Percentiles rank a stretch among this genome's conserved stretches.
phyloP scores from a whole-genome alignment of 1,139 yeast species.

The Ogataea hybrid region DNA sequence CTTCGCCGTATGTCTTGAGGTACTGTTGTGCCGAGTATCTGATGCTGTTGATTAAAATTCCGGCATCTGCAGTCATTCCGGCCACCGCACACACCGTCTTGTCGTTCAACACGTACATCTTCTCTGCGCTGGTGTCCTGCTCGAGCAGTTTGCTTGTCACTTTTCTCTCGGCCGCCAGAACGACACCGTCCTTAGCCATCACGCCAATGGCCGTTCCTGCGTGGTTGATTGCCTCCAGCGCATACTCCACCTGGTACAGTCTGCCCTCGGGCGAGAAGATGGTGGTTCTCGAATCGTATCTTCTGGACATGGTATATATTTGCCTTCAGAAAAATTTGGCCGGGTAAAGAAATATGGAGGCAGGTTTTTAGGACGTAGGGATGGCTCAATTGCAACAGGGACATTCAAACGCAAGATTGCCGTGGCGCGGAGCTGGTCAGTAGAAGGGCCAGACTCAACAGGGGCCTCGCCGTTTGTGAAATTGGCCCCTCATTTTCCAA shows the following conservation, averaged over 20 bases:
- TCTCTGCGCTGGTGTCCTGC: conserved; percentile 92
- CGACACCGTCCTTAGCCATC: conserved; percentile 89
- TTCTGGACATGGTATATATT: conserved; percentile 50
- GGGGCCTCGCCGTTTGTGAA: neutral
- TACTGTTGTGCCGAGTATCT: conserved; percentile 82
- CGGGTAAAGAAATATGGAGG: conserved; percentile 6
- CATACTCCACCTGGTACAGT: conserved; percentile 91
- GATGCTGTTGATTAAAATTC: conserved; percentile 86
- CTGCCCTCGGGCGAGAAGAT: conserved; percentile 99
- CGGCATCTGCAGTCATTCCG: conserved; percentile 97
- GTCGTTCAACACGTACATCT: conserved; percentile 79
- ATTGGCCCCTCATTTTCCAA: neutral
- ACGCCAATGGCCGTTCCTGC: conserved; percentile 98
- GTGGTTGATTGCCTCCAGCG: conserved; percentile 94
- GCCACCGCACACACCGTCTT: conserved; percentile 82
- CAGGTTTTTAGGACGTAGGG: neutral
- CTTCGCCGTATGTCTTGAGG: conserved; percentile 82
- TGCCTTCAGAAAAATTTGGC: conserved; percentile 12
- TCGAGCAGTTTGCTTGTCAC: conserved; percentile 89
- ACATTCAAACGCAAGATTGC: neutral
- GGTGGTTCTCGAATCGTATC: conserved; percentile 97
- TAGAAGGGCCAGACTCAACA: neutral
- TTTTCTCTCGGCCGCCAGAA: conserved; percentile 93
- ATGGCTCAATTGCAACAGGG: neutral
- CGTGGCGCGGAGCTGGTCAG: neutral